phyloP scores from a whole-genome alignment of 345 rosid genomes.

The Hevea brasiliensis region DNA sequence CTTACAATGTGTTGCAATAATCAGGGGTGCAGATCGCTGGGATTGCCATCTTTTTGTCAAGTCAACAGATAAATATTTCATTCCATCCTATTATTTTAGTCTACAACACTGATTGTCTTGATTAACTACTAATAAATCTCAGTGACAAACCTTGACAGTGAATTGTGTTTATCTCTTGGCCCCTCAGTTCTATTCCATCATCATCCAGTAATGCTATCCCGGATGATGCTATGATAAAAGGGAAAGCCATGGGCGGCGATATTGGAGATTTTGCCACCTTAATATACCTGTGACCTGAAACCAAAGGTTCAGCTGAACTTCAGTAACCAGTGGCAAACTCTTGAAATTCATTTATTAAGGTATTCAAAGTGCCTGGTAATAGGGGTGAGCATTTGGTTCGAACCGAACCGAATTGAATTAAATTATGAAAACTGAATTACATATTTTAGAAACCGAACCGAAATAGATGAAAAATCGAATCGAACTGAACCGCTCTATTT shows the following conservation, averaged over 20 bases:
- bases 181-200: slow-evolving; percentile 53
- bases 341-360: slow-evolving; percentile 13
- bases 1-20: not conserved
- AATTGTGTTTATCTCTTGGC: slow-evolving; percentile 62
- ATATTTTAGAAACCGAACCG: too few relatives aligned
- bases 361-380: slow-evolving; percentile 1
- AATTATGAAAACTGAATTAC: too few relatives aligned
- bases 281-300: slow-evolving; percentile 69
- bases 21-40: not conserved
- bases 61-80: not conserved
- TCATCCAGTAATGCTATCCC: slow-evolving; percentile 66
- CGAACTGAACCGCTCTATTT: too few relatives aligned
- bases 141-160: slow-evolving; percentile 42
- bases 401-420: too few relatives aligned
- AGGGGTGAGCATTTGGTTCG: too few relatives aligned
- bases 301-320: slow-evolving; percentile 6
- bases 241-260: slow-evolving; percentile 72
- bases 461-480: too few relatives aligned
- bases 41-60: slow-evolving; percentile 1
- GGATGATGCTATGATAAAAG: slow-evolving; percentile 62
- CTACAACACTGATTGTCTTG: not conserved
- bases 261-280: slow-evolving; percentile 87
- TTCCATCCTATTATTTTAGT: not conserved
- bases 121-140: not conserved
- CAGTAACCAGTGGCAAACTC: not conserved